Percentiles rank a stretch among this genome's conserved stretches.
These are phyloP conservation scores for Knufia fluminis DNA, from an alignment of 2,329 filamentous ascomycete species.

Conservation along the genomic window DNA sequence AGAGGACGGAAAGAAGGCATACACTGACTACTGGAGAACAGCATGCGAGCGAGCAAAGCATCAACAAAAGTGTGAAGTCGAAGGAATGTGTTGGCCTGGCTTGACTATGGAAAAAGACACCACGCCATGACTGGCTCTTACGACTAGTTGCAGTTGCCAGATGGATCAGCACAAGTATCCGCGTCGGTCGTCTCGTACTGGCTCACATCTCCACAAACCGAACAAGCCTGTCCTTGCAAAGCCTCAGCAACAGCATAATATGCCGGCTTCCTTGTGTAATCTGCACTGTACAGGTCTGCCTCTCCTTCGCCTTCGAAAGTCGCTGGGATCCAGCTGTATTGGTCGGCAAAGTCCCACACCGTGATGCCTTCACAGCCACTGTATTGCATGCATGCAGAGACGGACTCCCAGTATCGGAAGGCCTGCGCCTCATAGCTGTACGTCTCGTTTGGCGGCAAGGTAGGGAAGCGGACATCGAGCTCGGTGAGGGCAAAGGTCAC, in stretches of 20 bases:
- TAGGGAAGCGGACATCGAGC: background rate
- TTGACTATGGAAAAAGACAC: too few relatives aligned
- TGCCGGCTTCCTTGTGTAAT: constrained; percentile 40
- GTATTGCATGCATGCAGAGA: background rate
- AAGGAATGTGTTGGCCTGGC: too few relatives aligned
- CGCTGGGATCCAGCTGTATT: constrained; percentile 36
- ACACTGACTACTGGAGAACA: too few relatives aligned
- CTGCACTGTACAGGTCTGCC: constrained; percentile 34
- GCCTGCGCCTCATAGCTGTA: background rate
- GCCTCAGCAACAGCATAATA: constrained; percentile 30
- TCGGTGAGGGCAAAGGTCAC: background rate
- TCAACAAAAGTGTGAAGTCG: too few relatives aligned
- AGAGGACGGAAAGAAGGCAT: too few relatives aligned
- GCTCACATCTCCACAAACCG: constrained; percentile 14
- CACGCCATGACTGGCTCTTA: too few relatives aligned
- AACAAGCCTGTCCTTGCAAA: constrained; percentile 20
- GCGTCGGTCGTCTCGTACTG: constrained; percentile 5
- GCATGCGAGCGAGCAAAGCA: too few relatives aligned
- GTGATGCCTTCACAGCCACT: background rate
- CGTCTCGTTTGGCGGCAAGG: background rate
- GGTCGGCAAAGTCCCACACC: background rate
- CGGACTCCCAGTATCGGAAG: background rate
- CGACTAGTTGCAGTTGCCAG: too few relatives aligned
- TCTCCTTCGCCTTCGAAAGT: constrained; percentile 35
- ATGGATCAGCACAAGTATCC: too few relatives aligned